Evolutionary conservation across 805 yeast species (phyloP), one percentile per base, ranked within the genome.

Genomic region (Yarrowia sp.): DNA sequence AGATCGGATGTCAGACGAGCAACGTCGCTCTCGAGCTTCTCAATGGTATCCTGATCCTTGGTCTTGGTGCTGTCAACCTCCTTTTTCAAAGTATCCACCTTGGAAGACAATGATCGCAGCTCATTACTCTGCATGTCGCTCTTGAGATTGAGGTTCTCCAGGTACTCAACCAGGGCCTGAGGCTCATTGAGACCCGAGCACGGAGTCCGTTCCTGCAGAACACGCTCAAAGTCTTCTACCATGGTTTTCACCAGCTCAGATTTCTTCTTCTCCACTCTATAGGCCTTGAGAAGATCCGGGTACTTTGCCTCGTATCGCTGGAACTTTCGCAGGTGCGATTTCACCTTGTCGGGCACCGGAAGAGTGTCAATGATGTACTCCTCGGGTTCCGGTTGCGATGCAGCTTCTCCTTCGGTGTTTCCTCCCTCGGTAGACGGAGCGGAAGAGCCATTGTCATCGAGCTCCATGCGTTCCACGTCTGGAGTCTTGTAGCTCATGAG

Each of bases 281-380:
- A 95, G 0, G 98, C 97, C 53, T 89, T 89, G 64, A 92, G 82
- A 15, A 94, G 80, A 52, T 87, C 80, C 0, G 99, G 99, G 75
- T 95, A 94, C 77, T 92, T 92, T 64, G 89, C 89, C 77, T 94
- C 98, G 77, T 93, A 94, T 76, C 92, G 92, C 69, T 84, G 86
- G 74, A 90, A 91, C 79, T 91, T 93, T 69, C 84, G 83, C 77
- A 92, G 78, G 74, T 88, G 89, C 7, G 87, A 78, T 70, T 84
- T 83, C 16, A 92, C 70, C 50, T 43, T 42, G 19, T 50, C 61
- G 38, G 69, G 59, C 8, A 42, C 59, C n/a, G 45, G 36, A 70
- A 63, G 43, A 14, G 55, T 56, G 41, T 66, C 69, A 36, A 53
- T 41, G 67, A 22, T 16, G 55, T 67, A 41, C 22, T 56, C 45